Percentiles rank a stretch among this genome's conserved stretches.
Conservation (phyloP, 2,329 filamentous ascomycete species). For the Xylaria sp. region DNA sequence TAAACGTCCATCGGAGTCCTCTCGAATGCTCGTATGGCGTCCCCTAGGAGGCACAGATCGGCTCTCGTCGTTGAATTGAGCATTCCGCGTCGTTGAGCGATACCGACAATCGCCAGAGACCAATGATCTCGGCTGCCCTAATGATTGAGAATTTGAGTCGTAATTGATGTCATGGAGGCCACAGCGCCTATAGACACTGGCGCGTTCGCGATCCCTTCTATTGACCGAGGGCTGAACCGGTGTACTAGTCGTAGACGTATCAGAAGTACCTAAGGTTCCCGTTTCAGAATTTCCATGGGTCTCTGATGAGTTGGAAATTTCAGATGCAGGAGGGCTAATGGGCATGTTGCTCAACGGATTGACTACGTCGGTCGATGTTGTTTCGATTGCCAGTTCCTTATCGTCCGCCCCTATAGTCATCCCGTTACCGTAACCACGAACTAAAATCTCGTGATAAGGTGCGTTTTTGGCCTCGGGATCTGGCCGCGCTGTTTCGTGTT, state of each 20-base stretch:
- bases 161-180: slow-evolving; percentile 18
- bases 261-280: slow-evolving; percentile 37
- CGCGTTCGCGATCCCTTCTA: slow-evolving; percentile 12
- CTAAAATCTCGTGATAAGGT: slow-evolving; percentile 62
- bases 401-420: slow-evolving; percentile 53
- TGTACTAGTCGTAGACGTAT: slow-evolving; percentile 39
- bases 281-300: slow-evolving; percentile 37
- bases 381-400: slow-evolving; percentile 3
- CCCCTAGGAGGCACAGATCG: background rate
- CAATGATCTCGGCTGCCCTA: background rate
- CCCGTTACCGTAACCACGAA: slow-evolving; percentile 66
- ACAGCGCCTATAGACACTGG: slow-evolving; percentile 17
- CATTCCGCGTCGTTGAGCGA: slow-evolving; percentile 9
- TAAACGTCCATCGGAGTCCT: background rate
- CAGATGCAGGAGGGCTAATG: slow-evolving; percentile 26
- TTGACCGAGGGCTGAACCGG: slow-evolving; percentile 6
- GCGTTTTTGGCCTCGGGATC: slow-evolving; percentile 35
- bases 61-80: background rate
- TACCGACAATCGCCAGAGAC: background rate
- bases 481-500: slow-evolving; percentile 22
- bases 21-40: background rate
- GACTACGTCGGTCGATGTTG: slow-evolving; percentile 2
- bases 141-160: background rate
- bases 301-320: slow-evolving; percentile 32
- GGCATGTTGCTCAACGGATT: slow-evolving; percentile 26